Evolutionary conservation across 192 early-diverging fungal genomes (phyloP).

Genomic region (Backusella westeae): DNA sequence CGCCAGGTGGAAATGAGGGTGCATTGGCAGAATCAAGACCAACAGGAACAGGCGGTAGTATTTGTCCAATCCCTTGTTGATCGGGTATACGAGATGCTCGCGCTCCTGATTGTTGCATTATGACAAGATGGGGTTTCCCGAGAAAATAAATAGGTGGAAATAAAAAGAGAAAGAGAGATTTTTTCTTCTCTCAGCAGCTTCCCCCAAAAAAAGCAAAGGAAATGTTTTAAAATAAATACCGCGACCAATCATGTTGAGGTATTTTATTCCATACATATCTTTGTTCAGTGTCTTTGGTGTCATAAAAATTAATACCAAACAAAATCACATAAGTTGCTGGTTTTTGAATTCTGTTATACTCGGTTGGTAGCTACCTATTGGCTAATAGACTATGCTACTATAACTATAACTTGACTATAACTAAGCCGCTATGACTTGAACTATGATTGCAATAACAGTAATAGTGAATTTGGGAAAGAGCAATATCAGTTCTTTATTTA

Average conservation of each 20-base stretch:
- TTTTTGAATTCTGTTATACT: too few species aligned
- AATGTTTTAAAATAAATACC: neutral
- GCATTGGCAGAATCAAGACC: constrained; percentile 27
- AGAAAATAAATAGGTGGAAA: neutral
- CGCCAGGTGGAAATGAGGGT: constrained; percentile 46
- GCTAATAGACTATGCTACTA: too few species aligned
- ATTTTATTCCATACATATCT: neutral
- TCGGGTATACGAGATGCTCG: constrained; percentile 35
- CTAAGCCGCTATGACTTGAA: too few species aligned
- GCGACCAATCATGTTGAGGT: neutral
- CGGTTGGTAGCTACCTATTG: too few species aligned
- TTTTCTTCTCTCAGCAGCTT: neutral
- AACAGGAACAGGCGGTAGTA: constrained; percentile 30
- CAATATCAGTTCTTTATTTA: too few species aligned
- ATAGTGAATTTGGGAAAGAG: too few species aligned
- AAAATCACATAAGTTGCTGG: too few species aligned
- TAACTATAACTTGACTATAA: too few species aligned
- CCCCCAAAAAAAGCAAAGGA: neutral
- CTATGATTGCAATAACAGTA: too few species aligned
- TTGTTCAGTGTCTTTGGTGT: too few species aligned
- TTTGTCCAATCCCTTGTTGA: constrained; percentile 38
- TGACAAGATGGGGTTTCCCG: neutral
- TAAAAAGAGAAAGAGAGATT: neutral
- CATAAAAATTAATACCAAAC: too few species aligned
- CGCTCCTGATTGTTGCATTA: constrained; percentile 9